Evolutionary conservation across 441 rosid species (phyloP).

Genomic region (Adansonia gregorii): DNA sequence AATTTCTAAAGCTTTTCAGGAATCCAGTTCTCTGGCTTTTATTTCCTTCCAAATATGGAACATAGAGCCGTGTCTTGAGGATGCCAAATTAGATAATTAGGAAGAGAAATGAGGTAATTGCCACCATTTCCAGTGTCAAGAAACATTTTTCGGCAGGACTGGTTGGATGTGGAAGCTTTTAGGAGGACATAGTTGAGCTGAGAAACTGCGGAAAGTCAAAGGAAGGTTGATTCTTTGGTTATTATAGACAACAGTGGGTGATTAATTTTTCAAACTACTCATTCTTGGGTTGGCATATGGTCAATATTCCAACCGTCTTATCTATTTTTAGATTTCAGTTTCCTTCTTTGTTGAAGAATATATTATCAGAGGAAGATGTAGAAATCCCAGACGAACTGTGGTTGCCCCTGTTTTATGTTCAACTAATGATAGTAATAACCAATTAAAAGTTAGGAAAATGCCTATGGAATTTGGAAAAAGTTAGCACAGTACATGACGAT

Average conservation of each 20-base stretch:
- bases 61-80: not conserved
- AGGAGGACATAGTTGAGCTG: not conserved
- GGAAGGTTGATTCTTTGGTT: not conserved
- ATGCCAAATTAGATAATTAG: conserved; percentile 4
- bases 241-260: not conserved
- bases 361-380: not conserved
- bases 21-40: not conserved
- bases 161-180: conserved; percentile 6
- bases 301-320: not conserved
- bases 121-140: conserved; percentile 6
- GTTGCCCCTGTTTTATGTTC: not conserved
- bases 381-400: not conserved
- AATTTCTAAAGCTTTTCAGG: not conserved
- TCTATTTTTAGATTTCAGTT: not conserved
- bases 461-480: not conserved
- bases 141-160: conserved; percentile 13
- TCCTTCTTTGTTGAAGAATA: not conserved
- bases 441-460: not conserved
- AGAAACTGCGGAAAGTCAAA: conserved; percentile 1
- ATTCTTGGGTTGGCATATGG: not conserved
- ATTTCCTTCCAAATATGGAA: conserved; percentile 14
- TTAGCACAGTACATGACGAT: not conserved
- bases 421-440: not conserved
- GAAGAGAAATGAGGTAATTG: conserved; percentile 1
- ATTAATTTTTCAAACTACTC: not conserved